These are phyloP conservation scores for Candida ulmi DNA, from an alignment of 805 yeast species.

Conservation along the genomic window DNA sequence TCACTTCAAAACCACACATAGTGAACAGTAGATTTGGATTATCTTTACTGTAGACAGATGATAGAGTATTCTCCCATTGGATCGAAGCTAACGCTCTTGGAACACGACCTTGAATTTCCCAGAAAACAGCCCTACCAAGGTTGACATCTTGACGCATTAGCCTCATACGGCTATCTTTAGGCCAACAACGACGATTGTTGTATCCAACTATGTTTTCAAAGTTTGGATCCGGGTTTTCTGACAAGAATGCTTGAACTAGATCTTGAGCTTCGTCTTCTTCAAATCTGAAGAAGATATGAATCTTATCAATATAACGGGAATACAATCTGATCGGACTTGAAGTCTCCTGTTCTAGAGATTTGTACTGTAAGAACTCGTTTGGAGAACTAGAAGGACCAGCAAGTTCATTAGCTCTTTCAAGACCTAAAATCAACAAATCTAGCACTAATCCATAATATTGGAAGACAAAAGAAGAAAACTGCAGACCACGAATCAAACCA, in stretches of 20 bases:
- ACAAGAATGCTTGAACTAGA: conserved; percentile 64
- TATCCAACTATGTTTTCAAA: conserved; percentile 82
- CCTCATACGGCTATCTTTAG: conserved; percentile 86
- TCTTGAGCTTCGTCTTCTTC: conserved; percentile 68
- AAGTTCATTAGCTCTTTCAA: conserved; percentile 79
- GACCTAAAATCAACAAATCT: conserved; percentile 78
- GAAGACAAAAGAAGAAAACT: conserved; percentile 81
- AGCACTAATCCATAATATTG: conserved; percentile 87
- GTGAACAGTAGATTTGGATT: conserved; percentile 85
- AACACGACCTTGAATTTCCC: conserved; percentile 80
- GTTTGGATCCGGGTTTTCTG: conserved; percentile 90
- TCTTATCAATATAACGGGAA: conserved; percentile 75
- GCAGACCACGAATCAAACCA: conserved; percentile 85
- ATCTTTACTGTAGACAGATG: conserved; percentile 85
- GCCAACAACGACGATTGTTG: conserved; percentile 91
- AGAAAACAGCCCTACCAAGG: conserved; percentile 84
- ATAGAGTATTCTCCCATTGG: conserved; percentile 74
- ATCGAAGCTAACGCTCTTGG: conserved; percentile 71
- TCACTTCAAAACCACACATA: conserved; percentile 93
- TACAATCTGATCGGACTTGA: conserved; percentile 76
- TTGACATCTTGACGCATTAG: conserved; percentile 87
- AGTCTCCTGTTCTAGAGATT: conserved; percentile 50
- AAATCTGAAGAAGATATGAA: conserved; percentile 76
- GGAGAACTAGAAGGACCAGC: conserved; percentile 76
- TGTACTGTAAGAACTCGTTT: conserved; percentile 73